phyloP scores from a whole-genome alignment of 495 filamentous ascomycete genomes.

The Pyrenula massariospora region DNA sequence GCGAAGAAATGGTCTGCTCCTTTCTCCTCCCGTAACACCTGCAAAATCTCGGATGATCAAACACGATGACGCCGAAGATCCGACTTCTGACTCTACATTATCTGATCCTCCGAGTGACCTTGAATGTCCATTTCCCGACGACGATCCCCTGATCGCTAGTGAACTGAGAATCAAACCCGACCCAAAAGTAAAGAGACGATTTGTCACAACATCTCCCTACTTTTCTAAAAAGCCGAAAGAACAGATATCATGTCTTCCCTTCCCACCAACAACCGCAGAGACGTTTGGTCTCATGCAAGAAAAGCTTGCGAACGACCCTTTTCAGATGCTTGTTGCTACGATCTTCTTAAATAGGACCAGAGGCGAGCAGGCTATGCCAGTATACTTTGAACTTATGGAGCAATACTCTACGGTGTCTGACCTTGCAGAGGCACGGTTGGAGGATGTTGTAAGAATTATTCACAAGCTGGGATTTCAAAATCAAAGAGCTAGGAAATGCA shows the following conservation, averaged over 20 bases:
- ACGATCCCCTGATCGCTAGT: neutral
- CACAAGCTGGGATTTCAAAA: conserved; percentile 65
- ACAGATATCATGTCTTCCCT: conserved; percentile 53
- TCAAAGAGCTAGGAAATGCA: conserved; percentile 45
- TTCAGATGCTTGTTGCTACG: conserved; percentile 60
- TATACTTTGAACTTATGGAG: conserved; percentile 56
- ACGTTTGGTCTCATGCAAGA: conserved; percentile 78
- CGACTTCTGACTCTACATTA: neutral
- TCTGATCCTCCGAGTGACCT: neutral
- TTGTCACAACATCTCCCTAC: conserved; percentile 32
- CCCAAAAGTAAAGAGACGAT: neutral
- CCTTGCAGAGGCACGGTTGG: conserved; percentile 46
- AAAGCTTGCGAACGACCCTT: conserved; percentile 56
- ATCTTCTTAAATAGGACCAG: conserved; percentile 77
- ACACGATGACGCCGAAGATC: neutral
- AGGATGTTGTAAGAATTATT: conserved; percentile 53
- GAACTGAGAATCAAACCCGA: neutral
- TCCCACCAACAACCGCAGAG: conserved; percentile 51
- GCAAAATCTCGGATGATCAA: neutral
- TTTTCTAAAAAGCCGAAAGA: conserved; percentile 26
- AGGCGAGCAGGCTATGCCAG: conserved; percentile 63
- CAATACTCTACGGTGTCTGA: conserved; percentile 54
- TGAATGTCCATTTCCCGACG: neutral
- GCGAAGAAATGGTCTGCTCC: neutral
- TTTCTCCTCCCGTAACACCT: neutral